Base-by-base conservation (phyloP, 2,329 filamentous ascomycete species). In the Arthrocladium fulminans region DNA sequence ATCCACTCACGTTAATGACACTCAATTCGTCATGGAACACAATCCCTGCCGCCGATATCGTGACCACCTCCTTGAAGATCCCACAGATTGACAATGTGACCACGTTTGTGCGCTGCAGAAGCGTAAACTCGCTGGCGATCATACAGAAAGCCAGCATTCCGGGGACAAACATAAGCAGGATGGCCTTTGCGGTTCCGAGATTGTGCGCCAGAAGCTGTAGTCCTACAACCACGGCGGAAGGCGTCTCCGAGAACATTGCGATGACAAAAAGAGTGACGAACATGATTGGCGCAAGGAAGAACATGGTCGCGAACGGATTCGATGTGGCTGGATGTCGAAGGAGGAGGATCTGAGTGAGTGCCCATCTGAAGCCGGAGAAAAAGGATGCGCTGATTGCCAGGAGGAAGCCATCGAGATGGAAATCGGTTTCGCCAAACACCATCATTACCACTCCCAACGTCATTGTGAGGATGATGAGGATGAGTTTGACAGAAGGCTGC, bases 31-130 rank as follows among this genome's bases (percentile, higher is more conserved):
- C 92, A 59, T 92, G 79, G 71, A 96, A 98, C 3, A 95, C 81
- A 23, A 94, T 65, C 7, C 88, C 85, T 0, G 90, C 90, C 1
- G 88, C 88, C 34, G 80, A 83, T 60, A 98, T 97, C 12, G 92
- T 98, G 48, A 98, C 83, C 34, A 97, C 92, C 70, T 98, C 92
- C 66, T 98, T 98, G 75, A 98, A 97, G 53, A 98, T 97, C 52
- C 92, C 92, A 54, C 89, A 94, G 58, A 98, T 96, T 45, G 86
- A 94, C 39, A 98, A 76, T 0, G 92, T 97, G 45, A 98, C 92
- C 46, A 98, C 92, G 1, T 86, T 94, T 0, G 90, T 97, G 41
- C 92, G 86, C 71, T 96, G 85, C 57, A 98, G 77, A 53, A 98
- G 78, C 46, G 92, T 90, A 64, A 97, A 98, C 67, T 98, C 92